Base-by-base conservation (phyloP, 179 eudicot species). In the Sideroxylon spinosum region DNA sequence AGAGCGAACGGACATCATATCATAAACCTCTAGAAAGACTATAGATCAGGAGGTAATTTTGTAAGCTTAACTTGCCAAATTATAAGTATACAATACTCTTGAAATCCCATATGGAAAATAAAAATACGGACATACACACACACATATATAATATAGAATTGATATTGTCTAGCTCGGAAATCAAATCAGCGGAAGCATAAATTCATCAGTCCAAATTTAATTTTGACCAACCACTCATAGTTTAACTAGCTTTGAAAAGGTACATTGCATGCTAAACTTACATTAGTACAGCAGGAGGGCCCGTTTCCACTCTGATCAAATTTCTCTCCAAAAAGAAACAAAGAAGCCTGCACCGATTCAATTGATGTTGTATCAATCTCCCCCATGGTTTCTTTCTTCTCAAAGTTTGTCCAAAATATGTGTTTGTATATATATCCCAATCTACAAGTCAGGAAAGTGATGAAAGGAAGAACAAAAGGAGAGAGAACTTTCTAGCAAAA, bases 311-410 rank as follows among this genome's bases (percentile, higher is more conserved):
- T 76, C 46, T 59, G 80, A 49, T 72, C 82, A 71, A 10, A 56
- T 56, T 28, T 84, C 76, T 79, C 78, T 0, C 84, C 87, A 74
- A 84, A 84, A 11, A 79, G 71, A 26, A 72, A 76, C 55, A 81
- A 19, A 37, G 87, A 57, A 60, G 76, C 75, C 55, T 78, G 82
- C 22, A 84, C 87, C 7, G 84, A 81, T 44, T 84, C 82, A 67
- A 81, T 79, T 22, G 84, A 50, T 68, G 81, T 82, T 28, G 84
- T 81, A 57, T 81, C 84, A 64, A 84, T 53, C 80, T 84, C 87
- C 61, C 80, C 87, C 87, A 84, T 83, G 9, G 20, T 78, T 74
- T 17, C 59, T 68, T 26, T 37, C 44, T 37, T 37, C 55, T 32
- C 70, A 26, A 10, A 28, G 11, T 6, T 12, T 13, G 17, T 17